Evolutionary conservation across 495 filamentous ascomycete species (phyloP).

Genomic region (Penicillium fimorum): DNA sequence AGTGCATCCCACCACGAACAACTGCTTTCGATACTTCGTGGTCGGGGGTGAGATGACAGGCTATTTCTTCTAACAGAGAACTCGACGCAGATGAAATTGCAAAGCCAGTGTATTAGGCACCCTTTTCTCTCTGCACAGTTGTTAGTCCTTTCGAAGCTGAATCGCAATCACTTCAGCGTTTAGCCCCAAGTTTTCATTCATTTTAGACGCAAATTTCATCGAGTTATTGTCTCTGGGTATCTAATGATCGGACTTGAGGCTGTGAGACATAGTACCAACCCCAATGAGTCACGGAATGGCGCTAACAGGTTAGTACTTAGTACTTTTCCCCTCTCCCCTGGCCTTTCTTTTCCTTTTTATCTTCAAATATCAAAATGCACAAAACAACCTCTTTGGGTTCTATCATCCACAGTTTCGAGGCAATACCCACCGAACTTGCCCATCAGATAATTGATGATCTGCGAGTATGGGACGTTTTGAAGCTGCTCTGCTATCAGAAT

Average conservation of each 20-base stretch:
- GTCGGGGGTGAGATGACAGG: conserved; percentile 25
- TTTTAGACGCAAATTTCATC: too few species aligned
- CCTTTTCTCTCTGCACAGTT: conserved; percentile 20
- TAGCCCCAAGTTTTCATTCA: not conserved
- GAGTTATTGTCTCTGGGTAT: too few species aligned
- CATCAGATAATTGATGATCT: conserved; percentile 22
- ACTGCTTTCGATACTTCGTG: conserved; percentile 12
- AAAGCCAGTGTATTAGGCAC: conserved; percentile 26
- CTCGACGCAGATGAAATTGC: conserved; percentile 16
- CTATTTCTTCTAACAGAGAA: conserved; percentile 18
- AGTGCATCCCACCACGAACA: too few species aligned
- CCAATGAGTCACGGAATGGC: too few species aligned
- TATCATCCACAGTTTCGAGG: conserved; percentile 4
- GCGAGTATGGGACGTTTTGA: conserved; percentile 23
- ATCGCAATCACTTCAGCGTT: conserved; percentile 19
- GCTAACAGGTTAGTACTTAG: too few species aligned
- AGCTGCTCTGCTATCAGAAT: conserved; percentile 11
- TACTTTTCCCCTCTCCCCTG: not conserved
- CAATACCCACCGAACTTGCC: conserved; percentile 15
- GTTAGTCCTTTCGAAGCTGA: conserved; percentile 24
- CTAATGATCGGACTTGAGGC: too few species aligned
- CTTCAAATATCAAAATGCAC: not conserved
- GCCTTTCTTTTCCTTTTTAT: not conserved
- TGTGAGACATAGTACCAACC: too few species aligned
- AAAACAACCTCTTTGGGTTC: not conserved